These are phyloP conservation scores for Candida nemodendra DNA, from an alignment of 805 yeast genomes.

Conservation along the genomic window DNA sequence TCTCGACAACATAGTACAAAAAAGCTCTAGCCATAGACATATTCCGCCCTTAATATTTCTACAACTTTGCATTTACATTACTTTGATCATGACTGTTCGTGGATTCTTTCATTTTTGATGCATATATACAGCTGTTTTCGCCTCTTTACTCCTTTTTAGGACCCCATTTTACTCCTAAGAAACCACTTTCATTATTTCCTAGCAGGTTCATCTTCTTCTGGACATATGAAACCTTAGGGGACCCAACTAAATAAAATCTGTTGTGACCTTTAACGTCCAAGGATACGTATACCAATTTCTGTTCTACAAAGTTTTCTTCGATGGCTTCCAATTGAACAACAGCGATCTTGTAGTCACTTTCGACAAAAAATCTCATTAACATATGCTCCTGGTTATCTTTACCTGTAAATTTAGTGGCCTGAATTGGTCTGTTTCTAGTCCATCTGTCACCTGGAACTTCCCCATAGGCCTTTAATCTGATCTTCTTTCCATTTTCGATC, in stretches of 20 bases:
- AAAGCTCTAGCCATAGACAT: conserved; percentile 12
- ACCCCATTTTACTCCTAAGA: conserved; percentile 86
- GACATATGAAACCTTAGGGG: conserved; percentile 49
- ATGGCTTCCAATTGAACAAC: conserved; percentile 79
- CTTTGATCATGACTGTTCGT: conserved; percentile 1
- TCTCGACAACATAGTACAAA: conserved; percentile 12
- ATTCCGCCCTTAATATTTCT: conserved; percentile 11
- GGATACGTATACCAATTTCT: conserved; percentile 69
- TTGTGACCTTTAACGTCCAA: conserved; percentile 72
- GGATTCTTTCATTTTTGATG: neutral
- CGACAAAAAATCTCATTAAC: conserved; percentile 83
- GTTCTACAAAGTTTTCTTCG: conserved; percentile 61
- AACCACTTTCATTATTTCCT: conserved; percentile 48
- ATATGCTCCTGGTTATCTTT: conserved; percentile 78
- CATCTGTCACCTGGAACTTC: conserved; percentile 68
- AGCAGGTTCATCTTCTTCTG: conserved; percentile 45
- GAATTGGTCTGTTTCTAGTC: conserved; percentile 86
- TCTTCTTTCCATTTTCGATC: conserved; percentile 42
- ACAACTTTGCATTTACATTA: conserved; percentile 15
- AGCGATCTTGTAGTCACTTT: conserved; percentile 63
- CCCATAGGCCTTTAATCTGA: conserved; percentile 79
- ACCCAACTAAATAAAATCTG: conserved; percentile 63
- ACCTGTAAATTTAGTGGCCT: conserved; percentile 61
- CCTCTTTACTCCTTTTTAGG: conserved; percentile 51
- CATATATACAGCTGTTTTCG: neutral